Conservation (phyloP, 2,329 filamentous ascomycete genomes). For the Phaeomoniella chlamydospora region DNA sequence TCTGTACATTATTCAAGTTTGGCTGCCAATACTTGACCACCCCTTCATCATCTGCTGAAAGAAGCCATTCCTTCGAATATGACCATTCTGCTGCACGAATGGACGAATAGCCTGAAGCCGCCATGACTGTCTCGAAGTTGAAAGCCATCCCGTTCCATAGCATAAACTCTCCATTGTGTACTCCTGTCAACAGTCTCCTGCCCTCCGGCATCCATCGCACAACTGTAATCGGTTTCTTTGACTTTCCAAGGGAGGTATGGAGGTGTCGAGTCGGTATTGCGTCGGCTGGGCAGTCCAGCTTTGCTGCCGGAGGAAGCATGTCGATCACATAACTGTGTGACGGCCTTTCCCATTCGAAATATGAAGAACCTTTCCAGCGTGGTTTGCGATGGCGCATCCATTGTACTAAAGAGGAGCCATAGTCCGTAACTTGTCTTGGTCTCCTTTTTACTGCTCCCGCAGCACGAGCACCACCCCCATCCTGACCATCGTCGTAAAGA, state of each 20-base stretch:
- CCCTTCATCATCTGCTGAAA: constrained; percentile 90
- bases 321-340: constrained; percentile 83
- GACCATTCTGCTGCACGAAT: constrained; percentile 78
- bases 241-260: constrained; percentile 96
- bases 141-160: constrained; percentile 98
- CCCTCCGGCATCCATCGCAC: constrained; percentile 97
- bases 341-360: constrained; percentile 67
- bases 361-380: constrained; percentile 56
- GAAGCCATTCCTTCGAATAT: constrained; percentile 90
- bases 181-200: constrained; percentile 76
- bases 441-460: constrained; percentile 5
- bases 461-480: constrained; percentile 1
- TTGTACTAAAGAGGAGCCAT: constrained; percentile 76
- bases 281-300: constrained; percentile 61
- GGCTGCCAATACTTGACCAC: constrained; percentile 98
- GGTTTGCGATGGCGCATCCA: constrained; percentile 78
- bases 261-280: constrained; percentile 88
- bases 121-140: constrained; percentile 98
- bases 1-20: constrained; percentile 98
- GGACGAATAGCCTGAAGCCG: constrained; percentile 36
- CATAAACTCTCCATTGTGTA: constrained; percentile 94
- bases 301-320: constrained; percentile 74
- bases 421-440: constrained; percentile 68
- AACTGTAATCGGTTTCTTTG: constrained; percentile 93
- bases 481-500: constrained; percentile 1